Evolutionary conservation across 1,139 yeast species (phyloP).

Genomic region (Sugiyamaella grinbergsii): DNA sequence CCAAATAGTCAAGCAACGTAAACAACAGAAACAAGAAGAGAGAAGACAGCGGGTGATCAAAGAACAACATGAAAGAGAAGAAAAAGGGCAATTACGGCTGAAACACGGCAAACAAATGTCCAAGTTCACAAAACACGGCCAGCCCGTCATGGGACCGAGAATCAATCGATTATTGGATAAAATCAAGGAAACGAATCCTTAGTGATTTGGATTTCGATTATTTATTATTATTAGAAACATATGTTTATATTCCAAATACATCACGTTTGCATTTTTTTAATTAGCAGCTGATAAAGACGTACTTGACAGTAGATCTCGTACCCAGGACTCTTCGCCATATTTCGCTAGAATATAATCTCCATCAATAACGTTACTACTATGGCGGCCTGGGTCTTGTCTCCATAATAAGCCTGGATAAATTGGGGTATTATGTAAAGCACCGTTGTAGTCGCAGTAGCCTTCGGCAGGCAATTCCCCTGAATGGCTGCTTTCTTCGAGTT

Average conservation of each 20-base stretch:
- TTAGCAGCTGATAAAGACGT: conserved; percentile 13
- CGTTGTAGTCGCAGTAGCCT: neutral
- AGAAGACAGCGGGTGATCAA: conserved; percentile 33
- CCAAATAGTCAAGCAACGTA: conserved; percentile 41
- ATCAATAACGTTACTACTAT: conserved; percentile 17
- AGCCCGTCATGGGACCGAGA: conserved; percentile 90
- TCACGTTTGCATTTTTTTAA: too few species aligned
- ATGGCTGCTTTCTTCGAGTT: neutral
- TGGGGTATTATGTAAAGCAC: conserved; percentile 12
- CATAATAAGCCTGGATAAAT: conserved; percentile 19
- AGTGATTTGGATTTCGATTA: neutral
- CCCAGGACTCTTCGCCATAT: conserved; percentile 14
- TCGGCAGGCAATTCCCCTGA: neutral
- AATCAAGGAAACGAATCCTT: conserved; percentile 43
- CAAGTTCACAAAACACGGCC: conserved; percentile 72
- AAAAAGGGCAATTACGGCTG: conserved; percentile 45
- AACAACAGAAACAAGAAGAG: conserved; percentile 30
- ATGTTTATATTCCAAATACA: too few species aligned
- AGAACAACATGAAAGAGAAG: conserved; percentile 37
- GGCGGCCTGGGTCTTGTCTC: neutral
- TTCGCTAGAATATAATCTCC: conserved; percentile 20
- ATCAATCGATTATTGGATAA: conserved; percentile 77
- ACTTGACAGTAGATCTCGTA: conserved; percentile 17
- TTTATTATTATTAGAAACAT: neutral
- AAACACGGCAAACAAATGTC: conserved; percentile 52